Conservation (phyloP, 345 rosid genomes). For the Reutealis trisperma region DNA sequence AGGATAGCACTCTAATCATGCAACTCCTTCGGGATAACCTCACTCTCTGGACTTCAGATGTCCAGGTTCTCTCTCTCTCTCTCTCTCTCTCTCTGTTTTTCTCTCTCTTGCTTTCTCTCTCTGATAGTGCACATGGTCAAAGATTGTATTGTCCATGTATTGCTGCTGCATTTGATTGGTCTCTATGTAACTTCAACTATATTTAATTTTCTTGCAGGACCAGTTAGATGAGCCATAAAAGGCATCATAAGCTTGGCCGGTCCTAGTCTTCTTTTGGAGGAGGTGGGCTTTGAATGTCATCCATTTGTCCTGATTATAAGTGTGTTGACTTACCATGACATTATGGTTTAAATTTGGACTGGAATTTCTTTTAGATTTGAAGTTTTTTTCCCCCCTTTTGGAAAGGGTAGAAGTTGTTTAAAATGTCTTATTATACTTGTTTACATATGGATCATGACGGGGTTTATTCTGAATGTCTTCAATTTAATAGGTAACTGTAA, state of each 20-base stretch:
- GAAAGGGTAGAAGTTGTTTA: slow-evolving; percentile 20
- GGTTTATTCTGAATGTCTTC: neutral
- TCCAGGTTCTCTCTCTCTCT: slow-evolving; percentile 50
- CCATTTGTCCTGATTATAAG: slow-evolving; percentile 30
- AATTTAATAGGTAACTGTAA: too few species aligned
- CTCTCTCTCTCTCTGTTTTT: neutral
- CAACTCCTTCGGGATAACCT: slow-evolving; percentile 93
- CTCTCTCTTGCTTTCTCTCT: too few species aligned
- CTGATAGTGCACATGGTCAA: neutral
- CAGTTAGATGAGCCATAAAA: slow-evolving; percentile 71
- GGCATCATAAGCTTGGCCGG: slow-evolving; percentile 23
- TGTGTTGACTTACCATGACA: slow-evolving; percentile 23
- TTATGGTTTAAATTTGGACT: slow-evolving; percentile 23
- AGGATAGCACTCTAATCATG: slow-evolving; percentile 98
- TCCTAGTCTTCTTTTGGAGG: slow-evolving; percentile 51
- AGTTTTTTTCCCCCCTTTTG: neutral
- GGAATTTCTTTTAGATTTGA: slow-evolving; percentile 23
- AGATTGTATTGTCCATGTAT: neutral
- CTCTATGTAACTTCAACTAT: neutral
- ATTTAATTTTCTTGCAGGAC: slow-evolving; percentile 48
- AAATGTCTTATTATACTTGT: neutral
- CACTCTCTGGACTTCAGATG: slow-evolving; percentile 97
- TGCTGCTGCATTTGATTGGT: neutral
- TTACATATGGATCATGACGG: too few species aligned
- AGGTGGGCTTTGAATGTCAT: slow-evolving; percentile 79